Evolutionary conservation across 192 early-diverging fungal genomes (phyloP).

Genomic region (Jimgerdemannia flammicorona): DNA sequence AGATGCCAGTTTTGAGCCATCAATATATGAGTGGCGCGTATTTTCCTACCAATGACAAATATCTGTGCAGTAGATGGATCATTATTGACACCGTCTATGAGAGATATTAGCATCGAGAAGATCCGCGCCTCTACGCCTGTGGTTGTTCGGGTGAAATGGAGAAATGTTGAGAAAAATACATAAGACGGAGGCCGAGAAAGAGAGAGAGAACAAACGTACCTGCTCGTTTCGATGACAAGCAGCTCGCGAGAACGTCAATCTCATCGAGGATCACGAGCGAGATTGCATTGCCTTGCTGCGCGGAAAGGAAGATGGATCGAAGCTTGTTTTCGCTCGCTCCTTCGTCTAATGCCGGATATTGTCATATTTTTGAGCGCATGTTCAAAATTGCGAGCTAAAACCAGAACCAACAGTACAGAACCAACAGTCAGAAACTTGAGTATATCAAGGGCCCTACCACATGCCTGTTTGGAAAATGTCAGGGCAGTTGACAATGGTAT

Average conservation of each 20-base stretch:
- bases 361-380: background rate
- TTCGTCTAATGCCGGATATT: slow-evolving; percentile 33
- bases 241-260: slow-evolving; percentile 48
- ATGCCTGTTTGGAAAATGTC: slow-evolving; percentile 46
- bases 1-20: background rate
- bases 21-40: background rate
- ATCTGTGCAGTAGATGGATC: slow-evolving; percentile 14
- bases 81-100: slow-evolving; percentile 41
- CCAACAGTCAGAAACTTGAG: background rate
- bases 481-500: slow-evolving; percentile 39
- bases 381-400: background rate
- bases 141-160: background rate
- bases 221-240: slow-evolving; percentile 28
- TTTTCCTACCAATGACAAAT: slow-evolving; percentile 43
- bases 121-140: slow-evolving; percentile 40
- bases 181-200: slow-evolving; percentile 2
- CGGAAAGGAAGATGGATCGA: slow-evolving; percentile 26
- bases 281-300: slow-evolving; percentile 14
- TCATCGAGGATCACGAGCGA: slow-evolving; percentile 56
- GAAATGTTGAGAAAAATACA: background rate
- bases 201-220: slow-evolving; percentile 10
- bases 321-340: slow-evolving; percentile 51
- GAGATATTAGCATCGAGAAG: slow-evolving; percentile 30
- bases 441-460: background rate
- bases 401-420: no score